Percentiles rank a stretch among this genome's conserved stretches.
phyloP scores from a whole-genome alignment of 140 eudicot species.

The Stevia rebaudiana region DNA sequence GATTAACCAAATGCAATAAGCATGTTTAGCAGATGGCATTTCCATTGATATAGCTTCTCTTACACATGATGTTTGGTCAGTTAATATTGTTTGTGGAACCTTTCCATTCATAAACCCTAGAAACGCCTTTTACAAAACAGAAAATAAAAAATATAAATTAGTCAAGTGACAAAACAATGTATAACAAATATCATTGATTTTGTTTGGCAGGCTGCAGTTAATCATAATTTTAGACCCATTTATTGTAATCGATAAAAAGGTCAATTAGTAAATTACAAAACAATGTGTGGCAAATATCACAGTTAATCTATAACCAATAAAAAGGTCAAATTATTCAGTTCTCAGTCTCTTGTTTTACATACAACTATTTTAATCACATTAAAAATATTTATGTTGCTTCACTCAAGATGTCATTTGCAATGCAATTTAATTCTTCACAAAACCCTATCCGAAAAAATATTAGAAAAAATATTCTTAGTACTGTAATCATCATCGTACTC shows the following conservation, averaged over 20 bases:
- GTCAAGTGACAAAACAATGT: background rate
- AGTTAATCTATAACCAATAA: background rate
- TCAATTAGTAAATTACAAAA: too few species aligned
- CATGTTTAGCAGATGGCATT: constrained; percentile 92
- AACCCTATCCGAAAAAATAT: constrained; percentile 13
- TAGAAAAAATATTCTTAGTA: too few species aligned
- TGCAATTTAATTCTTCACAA: background rate
- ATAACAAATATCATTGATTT: background rate
- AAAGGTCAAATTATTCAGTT: background rate
- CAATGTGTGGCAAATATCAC: too few species aligned
- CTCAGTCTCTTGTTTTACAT: background rate
- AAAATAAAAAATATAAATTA: background rate
- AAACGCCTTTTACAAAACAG: constrained; percentile 55
- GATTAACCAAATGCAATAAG: constrained; percentile 91
- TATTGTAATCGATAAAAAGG: background rate
- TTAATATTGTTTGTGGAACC: constrained; percentile 84
- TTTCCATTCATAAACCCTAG: constrained; percentile 86
- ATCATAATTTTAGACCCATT: background rate
- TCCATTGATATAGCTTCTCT: constrained; percentile 91
- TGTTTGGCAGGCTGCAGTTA: background rate
- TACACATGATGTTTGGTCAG: constrained; percentile 86
- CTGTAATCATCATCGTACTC: too few species aligned
- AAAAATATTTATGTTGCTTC: background rate
- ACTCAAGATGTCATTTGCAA: background rate
- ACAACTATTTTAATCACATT: background rate